These are phyloP conservation scores for Marasmius sp. DNA, from an alignment of 1,284 basidiomycete species.

Conservation along the genomic window DNA sequence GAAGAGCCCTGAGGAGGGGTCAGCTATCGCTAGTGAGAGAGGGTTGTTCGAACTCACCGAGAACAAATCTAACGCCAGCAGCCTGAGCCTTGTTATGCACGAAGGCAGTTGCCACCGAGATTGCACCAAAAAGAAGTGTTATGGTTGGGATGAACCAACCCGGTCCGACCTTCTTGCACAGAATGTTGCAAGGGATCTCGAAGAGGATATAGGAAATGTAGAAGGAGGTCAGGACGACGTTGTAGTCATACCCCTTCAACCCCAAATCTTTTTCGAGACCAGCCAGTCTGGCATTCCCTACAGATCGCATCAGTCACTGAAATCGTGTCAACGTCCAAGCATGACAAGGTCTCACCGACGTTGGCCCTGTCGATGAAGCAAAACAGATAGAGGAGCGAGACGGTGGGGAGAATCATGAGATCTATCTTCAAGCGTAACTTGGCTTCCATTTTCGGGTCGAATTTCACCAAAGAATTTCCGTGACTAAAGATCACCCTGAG, in stretches of 20 bases:
- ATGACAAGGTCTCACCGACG: background rate
- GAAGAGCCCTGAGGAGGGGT: background rate
- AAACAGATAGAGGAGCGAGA: background rate
- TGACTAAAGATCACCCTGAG: no score
- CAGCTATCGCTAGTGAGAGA: background rate
- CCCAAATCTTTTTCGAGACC: slow-evolving; percentile 12
- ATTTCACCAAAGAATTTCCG: no score
- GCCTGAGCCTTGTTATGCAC: background rate
- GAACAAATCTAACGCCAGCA: background rate
- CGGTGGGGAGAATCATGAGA: background rate
- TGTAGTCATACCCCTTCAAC: slow-evolving; percentile 11
- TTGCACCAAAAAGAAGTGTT: background rate
- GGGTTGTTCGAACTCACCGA: background rate
- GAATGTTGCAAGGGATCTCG: background rate
- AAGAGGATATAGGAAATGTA: background rate
- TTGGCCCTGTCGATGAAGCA: background rate
- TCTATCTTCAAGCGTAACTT: background rate
- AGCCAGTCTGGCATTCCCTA: slow-evolving; percentile 9
- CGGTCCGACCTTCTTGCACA: background rate
- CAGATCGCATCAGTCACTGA: background rate
- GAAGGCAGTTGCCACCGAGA: background rate
- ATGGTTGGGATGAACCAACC: background rate
- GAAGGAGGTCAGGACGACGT: slow-evolving; percentile 7
- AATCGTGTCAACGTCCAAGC: no score
- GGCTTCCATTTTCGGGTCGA: background rate